phyloP scores from a whole-genome alignment of 2,329 filamentous ascomycete genomes.

The Aspergillus quadricinctus region DNA sequence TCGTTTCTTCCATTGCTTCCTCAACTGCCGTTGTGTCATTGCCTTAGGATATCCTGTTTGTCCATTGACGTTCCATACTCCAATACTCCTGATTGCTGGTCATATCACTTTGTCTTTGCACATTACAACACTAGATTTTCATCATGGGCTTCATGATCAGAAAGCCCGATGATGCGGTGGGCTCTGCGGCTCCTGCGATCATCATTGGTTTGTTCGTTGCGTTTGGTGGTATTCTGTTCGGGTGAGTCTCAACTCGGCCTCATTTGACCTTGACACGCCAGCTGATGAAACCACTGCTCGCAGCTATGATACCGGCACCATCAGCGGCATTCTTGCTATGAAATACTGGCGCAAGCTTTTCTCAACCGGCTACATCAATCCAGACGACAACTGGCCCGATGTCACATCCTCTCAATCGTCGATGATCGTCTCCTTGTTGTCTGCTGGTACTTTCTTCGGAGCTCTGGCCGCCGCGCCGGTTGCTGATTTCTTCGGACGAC shows the following conservation, averaged over 20 bases:
- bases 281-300: background rate
- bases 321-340: slow-evolving; percentile 51
- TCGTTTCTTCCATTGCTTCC: background rate
- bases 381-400: slow-evolving; percentile 37
- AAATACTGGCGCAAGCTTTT: slow-evolving; percentile 37
- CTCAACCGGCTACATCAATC: slow-evolving; percentile 33
- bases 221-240: slow-evolving; percentile 57
- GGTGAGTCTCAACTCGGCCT: slow-evolving; percentile 33
- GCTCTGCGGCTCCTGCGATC: slow-evolving; percentile 47
- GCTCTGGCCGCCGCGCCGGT: slow-evolving; percentile 64
- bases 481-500: slow-evolving; percentile 37
- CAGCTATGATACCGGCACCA: slow-evolving; percentile 52
- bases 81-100: background rate
- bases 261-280: background rate
- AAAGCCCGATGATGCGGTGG: slow-evolving; percentile 43
- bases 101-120: background rate
- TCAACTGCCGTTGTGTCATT: background rate
- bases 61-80: background rate
- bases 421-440: slow-evolving; percentile 68
- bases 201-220: slow-evolving; percentile 56
- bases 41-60: background rate
- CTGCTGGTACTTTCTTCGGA: slow-evolving; percentile 69
- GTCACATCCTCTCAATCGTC: slow-evolving; percentile 53
- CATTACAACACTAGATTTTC: background rate
- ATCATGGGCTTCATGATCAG: slow-evolving; percentile 42